Evolutionary conservation across 225 moss, liverwort and hornwort species (phyloP).

Genomic region (Marchantia polymorpha): DNA sequence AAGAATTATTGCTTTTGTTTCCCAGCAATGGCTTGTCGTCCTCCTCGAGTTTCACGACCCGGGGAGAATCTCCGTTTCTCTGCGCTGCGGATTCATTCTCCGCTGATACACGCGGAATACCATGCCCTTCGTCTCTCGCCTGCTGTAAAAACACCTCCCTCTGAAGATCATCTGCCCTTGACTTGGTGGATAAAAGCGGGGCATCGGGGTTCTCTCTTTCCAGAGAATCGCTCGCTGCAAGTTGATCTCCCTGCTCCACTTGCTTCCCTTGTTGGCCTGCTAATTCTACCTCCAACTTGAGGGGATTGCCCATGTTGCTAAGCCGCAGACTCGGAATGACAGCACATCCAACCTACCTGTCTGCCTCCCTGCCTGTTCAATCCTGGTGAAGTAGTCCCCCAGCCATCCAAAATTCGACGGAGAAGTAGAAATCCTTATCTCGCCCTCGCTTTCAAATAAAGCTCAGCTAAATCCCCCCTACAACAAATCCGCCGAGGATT

Average conservation of each 20-base stretch:
- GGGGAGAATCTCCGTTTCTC: conserved; percentile 16
- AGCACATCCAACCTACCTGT: neutral
- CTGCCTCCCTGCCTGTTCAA: neutral
- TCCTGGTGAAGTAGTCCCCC: too few species aligned
- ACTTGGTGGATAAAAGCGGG: conserved; percentile 31
- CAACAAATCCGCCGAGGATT: neutral
- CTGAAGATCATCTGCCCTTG: conserved; percentile 26
- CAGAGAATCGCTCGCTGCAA: conserved; percentile 23
- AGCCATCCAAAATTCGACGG: neutral
- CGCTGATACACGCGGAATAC: neutral
- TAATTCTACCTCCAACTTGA: conserved; percentile 39
- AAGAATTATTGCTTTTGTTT: conserved; percentile 10
- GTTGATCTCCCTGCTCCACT: conserved; percentile 14
- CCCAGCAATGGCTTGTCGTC: conserved; percentile 21
- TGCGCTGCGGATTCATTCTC: conserved; percentile 3
- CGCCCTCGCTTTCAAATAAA: neutral
- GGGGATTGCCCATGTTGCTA: conserved; percentile 39
- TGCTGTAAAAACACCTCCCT: conserved; percentile 10
- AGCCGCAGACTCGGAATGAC: neutral
- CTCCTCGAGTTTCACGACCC: conserved; percentile 12
- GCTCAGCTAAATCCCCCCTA: neutral
- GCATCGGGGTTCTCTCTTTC: conserved; percentile 27
- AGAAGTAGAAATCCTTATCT: neutral
- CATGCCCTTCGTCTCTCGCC: neutral
- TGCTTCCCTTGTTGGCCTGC: conserved; percentile 18